Percentiles rank a stretch among this genome's conserved stretches.
Evolutionary conservation across 495 filamentous ascomycete species (phyloP).

Genomic region (Aspergillus campestris): DNA sequence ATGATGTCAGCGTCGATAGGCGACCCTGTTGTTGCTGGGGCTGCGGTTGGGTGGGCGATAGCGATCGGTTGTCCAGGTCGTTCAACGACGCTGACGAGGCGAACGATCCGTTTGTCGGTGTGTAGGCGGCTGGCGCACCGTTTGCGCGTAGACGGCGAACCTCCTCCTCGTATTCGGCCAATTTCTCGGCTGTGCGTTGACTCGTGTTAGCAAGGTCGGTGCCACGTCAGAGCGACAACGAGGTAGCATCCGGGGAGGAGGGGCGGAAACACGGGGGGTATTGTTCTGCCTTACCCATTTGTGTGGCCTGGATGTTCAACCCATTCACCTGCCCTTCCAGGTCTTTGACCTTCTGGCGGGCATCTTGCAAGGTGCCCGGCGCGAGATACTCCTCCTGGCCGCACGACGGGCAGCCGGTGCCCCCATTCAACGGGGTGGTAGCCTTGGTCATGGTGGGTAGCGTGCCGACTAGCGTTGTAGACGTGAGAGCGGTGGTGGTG

Average conservation of each 20-base stretch:
- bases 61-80: conserved; percentile 15
- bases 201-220: background rate
- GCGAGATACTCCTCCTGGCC: conserved; percentile 30
- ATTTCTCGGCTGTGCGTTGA: conserved; percentile 52
- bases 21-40: conserved; percentile 32
- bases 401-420: conserved; percentile 39
- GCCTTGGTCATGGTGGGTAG: conserved; percentile 25
- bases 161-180: conserved; percentile 94
- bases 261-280: conserved; percentile 1
- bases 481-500: conserved; percentile 23
- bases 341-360: conserved; percentile 66
- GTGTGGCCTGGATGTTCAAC: conserved; percentile 67
- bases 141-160: conserved; percentile 54
- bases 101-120: conserved; percentile 23
- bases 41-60: conserved; percentile 27
- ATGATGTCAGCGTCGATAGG: conserved; percentile 54
- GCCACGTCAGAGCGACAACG: conserved; percentile 2
- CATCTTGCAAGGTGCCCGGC: conserved; percentile 30
- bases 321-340: conserved; percentile 68
- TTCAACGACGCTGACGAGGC: conserved; percentile 20
- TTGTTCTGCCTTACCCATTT: conserved; percentile 51
- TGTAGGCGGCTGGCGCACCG: conserved; percentile 14
- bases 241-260: background rate
- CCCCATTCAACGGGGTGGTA: conserved; percentile 13
- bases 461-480: conserved; percentile 28